Percentiles rank a stretch among this genome's conserved stretches.
Conservation (phyloP, 2,329 filamentous ascomycete genomes). For the Beauveria asiatica region DNA sequence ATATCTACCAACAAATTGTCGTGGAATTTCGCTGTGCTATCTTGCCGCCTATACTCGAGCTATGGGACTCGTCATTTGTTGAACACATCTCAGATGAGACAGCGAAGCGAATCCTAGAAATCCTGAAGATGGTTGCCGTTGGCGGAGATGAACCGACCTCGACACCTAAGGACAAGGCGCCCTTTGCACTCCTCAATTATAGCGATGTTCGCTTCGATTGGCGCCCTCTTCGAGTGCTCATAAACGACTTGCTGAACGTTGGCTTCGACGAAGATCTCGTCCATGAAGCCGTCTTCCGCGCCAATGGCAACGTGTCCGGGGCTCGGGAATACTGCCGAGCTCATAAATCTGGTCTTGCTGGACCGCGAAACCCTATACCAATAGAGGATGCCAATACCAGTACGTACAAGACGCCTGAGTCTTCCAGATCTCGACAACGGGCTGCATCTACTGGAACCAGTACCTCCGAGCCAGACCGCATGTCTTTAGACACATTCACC, state of each 20-base stretch:
- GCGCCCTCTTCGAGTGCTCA: conserved; percentile 23
- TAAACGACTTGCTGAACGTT: conserved; percentile 25
- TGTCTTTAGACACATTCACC: conserved; percentile 28
- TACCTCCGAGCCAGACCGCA: conserved; percentile 26
- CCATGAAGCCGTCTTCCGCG: conserved; percentile 74
- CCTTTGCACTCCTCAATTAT: conserved; percentile 35
- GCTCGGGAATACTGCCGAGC: conserved; percentile 70
- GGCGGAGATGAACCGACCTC: conserved; percentile 66
- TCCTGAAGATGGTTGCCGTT: conserved; percentile 68
- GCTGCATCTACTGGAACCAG: conserved; percentile 16
- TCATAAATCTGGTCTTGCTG: conserved; percentile 47
- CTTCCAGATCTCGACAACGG: conserved; percentile 20
- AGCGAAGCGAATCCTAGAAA: conserved; percentile 72
- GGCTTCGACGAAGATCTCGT: conserved; percentile 50
- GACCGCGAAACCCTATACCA: conserved; percentile 60
- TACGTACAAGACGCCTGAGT: conserved; percentile 26
- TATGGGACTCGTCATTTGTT: conserved; percentile 81
- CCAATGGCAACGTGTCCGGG: conserved; percentile 53
- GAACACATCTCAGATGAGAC: conserved; percentile 72
- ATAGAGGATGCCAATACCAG: conserved; percentile 50
- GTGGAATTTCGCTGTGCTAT: conserved; percentile 78
- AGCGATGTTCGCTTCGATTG: conserved; percentile 39
- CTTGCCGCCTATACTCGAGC: conserved; percentile 62
- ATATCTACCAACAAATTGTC: conserved; percentile 62
- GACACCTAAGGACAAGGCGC: conserved; percentile 49